A percentile compares a stretch with the other conserved stretches of the same genome.
Conservation (phyloP, 192 early-diverging fungal species). For the Coemansia nantahalensis region DNA sequence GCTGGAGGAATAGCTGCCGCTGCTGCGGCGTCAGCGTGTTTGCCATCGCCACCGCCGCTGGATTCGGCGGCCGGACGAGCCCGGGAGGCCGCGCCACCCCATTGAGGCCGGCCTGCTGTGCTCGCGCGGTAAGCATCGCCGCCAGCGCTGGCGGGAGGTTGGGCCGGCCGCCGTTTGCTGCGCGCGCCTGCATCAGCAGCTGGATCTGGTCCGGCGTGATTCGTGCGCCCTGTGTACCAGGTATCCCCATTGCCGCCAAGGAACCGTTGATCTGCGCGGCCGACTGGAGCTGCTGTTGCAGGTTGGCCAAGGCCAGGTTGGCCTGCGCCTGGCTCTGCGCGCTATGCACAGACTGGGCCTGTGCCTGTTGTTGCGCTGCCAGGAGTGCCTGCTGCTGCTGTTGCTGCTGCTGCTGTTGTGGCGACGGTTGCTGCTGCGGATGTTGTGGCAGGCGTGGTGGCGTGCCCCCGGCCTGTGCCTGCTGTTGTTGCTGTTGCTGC, state of each 20-base stretch:
- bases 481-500: slow-evolving; percentile 13
- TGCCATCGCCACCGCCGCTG: slow-evolving; percentile 18
- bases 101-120: slow-evolving; percentile 26
- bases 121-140: slow-evolving; percentile 35
- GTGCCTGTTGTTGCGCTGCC: slow-evolving; percentile 18
- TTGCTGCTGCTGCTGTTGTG: slow-evolving; percentile 17
- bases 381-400: slow-evolving; percentile 11
- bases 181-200: slow-evolving; percentile 45
- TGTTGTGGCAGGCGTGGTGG: slow-evolving; percentile 12
- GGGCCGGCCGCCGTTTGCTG: slow-evolving; percentile 29
- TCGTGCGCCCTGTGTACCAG: slow-evolving; percentile 21
- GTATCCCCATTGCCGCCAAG: slow-evolving; percentile 4
- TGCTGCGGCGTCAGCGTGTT: slow-evolving; percentile 42
- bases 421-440: slow-evolving; percentile 23
- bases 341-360: slow-evolving; percentile 12
- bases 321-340: slow-evolving; percentile 20
- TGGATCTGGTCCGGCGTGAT: slow-evolving; percentile 46
- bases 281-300: slow-evolving; percentile 17
- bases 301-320: background rate
- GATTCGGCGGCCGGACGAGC: slow-evolving; percentile 18
- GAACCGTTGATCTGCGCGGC: slow-evolving; percentile 1
- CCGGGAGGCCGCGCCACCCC: slow-evolving; percentile 9
- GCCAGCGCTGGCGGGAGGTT: slow-evolving; percentile 41
- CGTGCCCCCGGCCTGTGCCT: slow-evolving; percentile 11
- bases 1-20: slow-evolving; percentile 37